Base-by-base conservation (phyloP, 306 rosid species). In the Pterocarpus santalinus region DNA sequence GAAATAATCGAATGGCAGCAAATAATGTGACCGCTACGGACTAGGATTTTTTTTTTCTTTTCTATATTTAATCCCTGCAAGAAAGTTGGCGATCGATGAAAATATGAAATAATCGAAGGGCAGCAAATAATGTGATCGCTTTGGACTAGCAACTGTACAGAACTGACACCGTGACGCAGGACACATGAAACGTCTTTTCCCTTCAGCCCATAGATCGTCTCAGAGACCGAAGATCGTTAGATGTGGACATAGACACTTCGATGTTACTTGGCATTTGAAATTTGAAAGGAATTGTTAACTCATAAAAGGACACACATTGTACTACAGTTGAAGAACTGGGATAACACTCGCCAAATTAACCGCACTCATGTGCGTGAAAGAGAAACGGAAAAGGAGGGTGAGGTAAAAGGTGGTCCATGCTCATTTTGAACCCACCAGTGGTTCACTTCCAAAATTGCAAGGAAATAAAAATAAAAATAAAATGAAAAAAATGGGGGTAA, bases 161-260 rank as follows among this genome's bases (percentile, higher is more conserved):
- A 32, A 55, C 86, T 56, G 77, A 73, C 62, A 36, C 30, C 0
- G 16, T 51, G 56, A 51, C 56, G 13, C 6, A 34, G 15, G 51
- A 73, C 51, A 7, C 56, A 62, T 70, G 80, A 77, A 61, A 5
- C 58, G 81, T 77, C 81, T 15, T 55, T 74, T 84, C 84, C 76
- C 61, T 82, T 69, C 17, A 7, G 60, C 47, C 17, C 33, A 62
- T n/a, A 75, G 72, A 75, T 68, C 8, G 46, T 12, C 8, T 47
- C 13, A 8, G 47, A 46, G 76, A 43, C 57, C 39, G 7, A 56
- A 72, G 41, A 38, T 64, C 55, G 74, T 44, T 34, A 70, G 69
- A 57, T 49, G 2, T 52, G 15, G 76, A 33, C 44, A 52, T 34
- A 4, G 52, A 47, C 56, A 65, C 73, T 39, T 41, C 17, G 70